phyloP scores from a whole-genome alignment of 176 grass and related monocot genomes.

The Triticum turgidum region DNA sequence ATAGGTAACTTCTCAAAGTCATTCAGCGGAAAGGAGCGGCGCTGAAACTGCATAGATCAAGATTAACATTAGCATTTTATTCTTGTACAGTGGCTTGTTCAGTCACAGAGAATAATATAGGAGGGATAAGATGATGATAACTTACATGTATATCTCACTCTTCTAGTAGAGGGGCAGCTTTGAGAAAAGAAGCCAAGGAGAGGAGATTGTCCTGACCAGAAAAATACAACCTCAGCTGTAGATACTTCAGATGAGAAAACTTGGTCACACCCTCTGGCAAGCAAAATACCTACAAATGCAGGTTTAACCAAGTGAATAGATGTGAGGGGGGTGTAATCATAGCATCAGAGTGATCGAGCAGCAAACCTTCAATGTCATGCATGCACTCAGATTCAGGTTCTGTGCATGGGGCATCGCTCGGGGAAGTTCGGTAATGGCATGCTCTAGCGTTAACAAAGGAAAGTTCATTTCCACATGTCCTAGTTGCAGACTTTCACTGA shows the following conservation, averaged over 20 bases:
- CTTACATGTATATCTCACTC: background rate
- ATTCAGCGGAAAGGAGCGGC: background rate
- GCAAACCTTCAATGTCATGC: background rate
- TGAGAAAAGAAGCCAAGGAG: background rate
- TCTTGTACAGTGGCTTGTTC: background rate
- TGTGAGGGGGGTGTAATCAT: background rate
- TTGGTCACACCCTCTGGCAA: background rate
- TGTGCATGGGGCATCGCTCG: background rate
- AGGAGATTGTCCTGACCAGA: background rate
- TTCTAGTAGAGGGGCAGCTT: background rate
- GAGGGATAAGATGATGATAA: background rate
- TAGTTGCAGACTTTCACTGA: background rate
- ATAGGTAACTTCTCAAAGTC: background rate
- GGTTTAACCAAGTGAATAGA: background rate
- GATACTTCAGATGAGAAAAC: background rate
- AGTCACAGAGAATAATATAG: background rate
- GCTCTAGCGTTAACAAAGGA: background rate
- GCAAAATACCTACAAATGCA: background rate
- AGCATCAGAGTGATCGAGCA: background rate
- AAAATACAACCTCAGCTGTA: background rate
- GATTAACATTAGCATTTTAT: background rate
- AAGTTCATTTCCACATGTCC: background rate
- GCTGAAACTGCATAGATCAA: background rate
- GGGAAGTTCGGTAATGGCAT: background rate
- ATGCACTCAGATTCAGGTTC: background rate